These are phyloP conservation scores for Zalaria sp. DNA, from an alignment of 2,329 filamentous ascomycete species.

Conservation along the genomic window DNA sequence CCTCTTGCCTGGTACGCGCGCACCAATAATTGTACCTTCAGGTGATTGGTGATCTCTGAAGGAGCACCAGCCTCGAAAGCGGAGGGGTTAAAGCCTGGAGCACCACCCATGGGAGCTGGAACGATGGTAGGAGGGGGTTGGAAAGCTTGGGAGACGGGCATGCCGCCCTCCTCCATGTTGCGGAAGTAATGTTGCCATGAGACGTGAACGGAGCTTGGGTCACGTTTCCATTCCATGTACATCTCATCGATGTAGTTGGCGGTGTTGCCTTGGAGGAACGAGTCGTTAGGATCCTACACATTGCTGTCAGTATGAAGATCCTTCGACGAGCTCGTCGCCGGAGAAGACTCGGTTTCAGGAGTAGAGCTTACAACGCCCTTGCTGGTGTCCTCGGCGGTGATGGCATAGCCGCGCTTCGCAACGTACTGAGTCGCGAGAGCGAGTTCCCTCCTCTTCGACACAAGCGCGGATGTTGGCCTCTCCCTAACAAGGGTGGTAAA, in stretches of 20 bases:
- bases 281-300: conserved; percentile 69
- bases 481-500: conserved; percentile 26
- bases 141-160: conserved; percentile 96
- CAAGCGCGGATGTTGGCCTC: conserved; percentile 24
- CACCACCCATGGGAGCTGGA: conserved; percentile 63
- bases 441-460: conserved; percentile 33
- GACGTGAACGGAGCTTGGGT: conserved; percentile 85
- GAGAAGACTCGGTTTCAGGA: no score
- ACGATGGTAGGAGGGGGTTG: conserved; percentile 88
- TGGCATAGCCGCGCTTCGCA: conserved; percentile 42
- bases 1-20: conserved; percentile 96
- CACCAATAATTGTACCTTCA: conserved; percentile 95
- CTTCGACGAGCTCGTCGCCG: background rate
- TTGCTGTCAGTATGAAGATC: conserved; percentile 6
- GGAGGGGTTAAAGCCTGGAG: conserved; percentile 54
- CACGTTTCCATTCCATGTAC: conserved; percentile 95
- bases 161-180: conserved; percentile 97
- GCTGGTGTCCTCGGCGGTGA: conserved; percentile 42
- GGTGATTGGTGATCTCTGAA: conserved; percentile 81
- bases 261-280: conserved; percentile 89
- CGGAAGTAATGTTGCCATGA: conserved; percentile 99
- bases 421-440: conserved; percentile 26
- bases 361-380: conserved; percentile 43
- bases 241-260: conserved; percentile 99
- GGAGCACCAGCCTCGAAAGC: conserved; percentile 53